These are phyloP conservation scores for Sporothrix luriei DNA, from an alignment of 2,329 filamentous ascomycete species.

Conservation along the genomic window DNA sequence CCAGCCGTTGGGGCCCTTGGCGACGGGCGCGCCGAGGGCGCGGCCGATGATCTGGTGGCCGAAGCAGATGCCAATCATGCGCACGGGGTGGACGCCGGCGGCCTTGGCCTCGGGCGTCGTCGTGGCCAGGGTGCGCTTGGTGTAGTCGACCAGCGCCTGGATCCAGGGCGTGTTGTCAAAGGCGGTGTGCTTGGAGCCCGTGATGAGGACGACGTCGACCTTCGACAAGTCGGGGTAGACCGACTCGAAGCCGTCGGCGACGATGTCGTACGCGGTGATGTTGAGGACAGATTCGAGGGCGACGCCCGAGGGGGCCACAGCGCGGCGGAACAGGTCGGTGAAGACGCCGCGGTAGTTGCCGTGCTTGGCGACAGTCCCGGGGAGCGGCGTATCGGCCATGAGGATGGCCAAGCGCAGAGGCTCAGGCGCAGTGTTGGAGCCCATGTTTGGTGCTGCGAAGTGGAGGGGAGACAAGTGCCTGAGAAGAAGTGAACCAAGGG, in stretches of 20 bases:
- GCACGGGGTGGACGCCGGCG: slow-evolving; percentile 61
- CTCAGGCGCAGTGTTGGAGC: slow-evolving; percentile 37
- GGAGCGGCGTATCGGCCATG: slow-evolving; percentile 79
- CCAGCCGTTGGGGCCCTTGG: slow-evolving; percentile 70
- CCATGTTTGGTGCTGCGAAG: slow-evolving; percentile 29
- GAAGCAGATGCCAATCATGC: slow-evolving; percentile 81
- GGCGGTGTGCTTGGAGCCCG: slow-evolving; percentile 73
- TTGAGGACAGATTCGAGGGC: slow-evolving; percentile 53
- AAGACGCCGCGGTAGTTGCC: slow-evolving; percentile 74
- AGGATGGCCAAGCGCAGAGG: slow-evolving; percentile 77
- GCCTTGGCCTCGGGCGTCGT: slow-evolving; percentile 30
- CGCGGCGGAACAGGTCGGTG: slow-evolving; percentile 59
- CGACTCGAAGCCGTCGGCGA: slow-evolving; percentile 57
- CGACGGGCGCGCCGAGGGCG: slow-evolving; percentile 69
- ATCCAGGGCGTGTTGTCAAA: slow-evolving; percentile 79
- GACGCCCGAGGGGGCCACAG: slow-evolving; percentile 48
- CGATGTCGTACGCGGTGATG: slow-evolving; percentile 70
- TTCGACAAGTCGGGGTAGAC: slow-evolving; percentile 71
- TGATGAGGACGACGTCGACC: slow-evolving; percentile 81
- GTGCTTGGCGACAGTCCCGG: slow-evolving; percentile 64
- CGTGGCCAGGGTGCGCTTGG: slow-evolving; percentile 51
- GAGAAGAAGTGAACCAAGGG: neutral
- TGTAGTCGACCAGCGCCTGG: slow-evolving; percentile 69
- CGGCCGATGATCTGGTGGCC: slow-evolving; percentile 83
- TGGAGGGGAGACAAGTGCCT: neutral